These are phyloP conservation scores for Kwoniella bestiolae DNA, from an alignment of 768 basidiomycete genomes.

Conservation along the genomic window DNA sequence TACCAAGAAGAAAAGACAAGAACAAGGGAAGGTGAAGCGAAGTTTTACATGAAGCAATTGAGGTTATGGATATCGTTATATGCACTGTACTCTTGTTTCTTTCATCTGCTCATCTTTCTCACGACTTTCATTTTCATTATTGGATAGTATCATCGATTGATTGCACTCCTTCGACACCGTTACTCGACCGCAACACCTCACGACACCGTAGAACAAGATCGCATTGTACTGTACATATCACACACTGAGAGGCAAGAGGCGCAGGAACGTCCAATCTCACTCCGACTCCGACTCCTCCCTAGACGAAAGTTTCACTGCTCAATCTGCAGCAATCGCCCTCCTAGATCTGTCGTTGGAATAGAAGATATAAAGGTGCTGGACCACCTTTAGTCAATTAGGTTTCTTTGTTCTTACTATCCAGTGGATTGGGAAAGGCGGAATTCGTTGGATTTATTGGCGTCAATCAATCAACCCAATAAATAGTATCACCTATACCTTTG, in stretches of 20 bases:
- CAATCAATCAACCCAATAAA: not conserved
- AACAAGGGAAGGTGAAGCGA: not conserved
- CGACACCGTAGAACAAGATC: not conserved
- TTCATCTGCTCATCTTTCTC: not conserved
- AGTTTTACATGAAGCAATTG: not conserved
- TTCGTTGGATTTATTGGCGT: not conserved
- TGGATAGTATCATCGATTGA: no score
- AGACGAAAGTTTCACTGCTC: not conserved
- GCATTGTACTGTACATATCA: not conserved
- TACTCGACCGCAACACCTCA: no score
- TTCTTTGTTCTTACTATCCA: not conserved
- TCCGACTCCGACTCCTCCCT: no score
- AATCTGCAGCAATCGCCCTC: not conserved
- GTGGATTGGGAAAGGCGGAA: not conserved
- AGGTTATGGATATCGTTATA: not conserved
- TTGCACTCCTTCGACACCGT: not conserved
- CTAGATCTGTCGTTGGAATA: not conserved
- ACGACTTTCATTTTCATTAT: not conserved
- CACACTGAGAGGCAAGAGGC: not conserved
- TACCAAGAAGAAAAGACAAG: not conserved
- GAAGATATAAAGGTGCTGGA: not conserved
- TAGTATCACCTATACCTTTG: not conserved
- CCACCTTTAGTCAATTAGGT: not conserved
- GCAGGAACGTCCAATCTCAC: not conserved
- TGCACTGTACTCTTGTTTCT: not conserved